Evolutionary conservation across 2,329 filamentous ascomycete genomes (phyloP), one percentile per base, ranked within the genome.

Genomic region (Epichloe sylvatica): DNA sequence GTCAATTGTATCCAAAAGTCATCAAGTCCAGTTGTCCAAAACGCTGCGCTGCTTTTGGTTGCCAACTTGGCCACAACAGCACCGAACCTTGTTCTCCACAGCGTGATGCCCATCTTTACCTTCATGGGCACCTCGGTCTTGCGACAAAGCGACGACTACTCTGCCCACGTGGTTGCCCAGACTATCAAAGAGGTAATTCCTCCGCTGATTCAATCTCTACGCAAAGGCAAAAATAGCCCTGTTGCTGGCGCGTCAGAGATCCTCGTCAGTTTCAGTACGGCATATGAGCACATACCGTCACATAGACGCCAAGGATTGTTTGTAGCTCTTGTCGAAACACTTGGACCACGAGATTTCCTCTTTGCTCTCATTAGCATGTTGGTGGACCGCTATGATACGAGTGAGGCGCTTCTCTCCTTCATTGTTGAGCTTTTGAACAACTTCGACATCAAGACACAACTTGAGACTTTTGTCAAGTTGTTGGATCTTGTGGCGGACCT

Each of bases 101-200:
- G 89, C 58, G 87, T 98, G 49, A 98, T 98, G 92, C 92, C 92
- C 12, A 91, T 98, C 47, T 98, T 98, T 69, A 97, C 92, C 0
- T 96, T 97, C 63, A 96, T 97, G 83, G 89, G 91, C 40, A 85
- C 84, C 41, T 95, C 87, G 3, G 83, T 96, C 19, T 76, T 98
- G 46, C 83, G 86, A 45, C 91, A 96, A 68, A 88, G 87, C 58
- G 94, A 98, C 59, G 91, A 97, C 58, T 97, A 96, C 68, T 97
- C 92, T 21, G 89, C 90, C 12, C 87, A 95, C 63, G 91, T 98
- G 34, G 91, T 96, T 51, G 88, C 94, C 59, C 89, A 88, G 70
- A 97, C 92, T 2, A 90, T 98, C 58, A 86, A 89, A 53, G 85
- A 91, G 58, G 90, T 98, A 21, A 86, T 98, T 33, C 94, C 94